phyloP scores from a whole-genome alignment of 2,329 filamentous ascomycete species.

The Trichophyton benhamiae region DNA sequence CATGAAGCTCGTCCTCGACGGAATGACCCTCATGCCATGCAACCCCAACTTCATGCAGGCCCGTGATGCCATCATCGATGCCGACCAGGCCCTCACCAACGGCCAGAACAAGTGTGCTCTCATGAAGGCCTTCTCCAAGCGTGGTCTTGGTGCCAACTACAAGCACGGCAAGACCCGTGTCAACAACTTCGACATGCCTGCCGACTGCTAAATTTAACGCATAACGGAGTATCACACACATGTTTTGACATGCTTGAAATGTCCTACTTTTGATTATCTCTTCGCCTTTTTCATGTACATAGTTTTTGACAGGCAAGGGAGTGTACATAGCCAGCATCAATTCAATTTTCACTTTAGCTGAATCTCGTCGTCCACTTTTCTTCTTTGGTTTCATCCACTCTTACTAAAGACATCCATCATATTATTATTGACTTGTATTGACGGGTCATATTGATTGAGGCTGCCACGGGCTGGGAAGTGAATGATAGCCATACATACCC shows the following conservation, averaged over 20 bases:
- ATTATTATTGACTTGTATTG: not conserved
- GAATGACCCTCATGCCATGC: slow-evolving; percentile 13
- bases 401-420: not conserved
- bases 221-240: not conserved
- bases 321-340: not conserved
- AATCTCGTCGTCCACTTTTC: not conserved
- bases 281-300: slow-evolving; percentile 8
- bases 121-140: slow-evolving; percentile 12
- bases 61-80: slow-evolving; percentile 12
- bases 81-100: slow-evolving; percentile 10
- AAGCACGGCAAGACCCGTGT: slow-evolving; percentile 1
- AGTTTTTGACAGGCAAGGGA: slow-evolving; percentile 7
- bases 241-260: too few species aligned
- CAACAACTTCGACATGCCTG: slow-evolving; percentile 5
- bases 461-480: too few species aligned
- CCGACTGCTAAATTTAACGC: not conserved
- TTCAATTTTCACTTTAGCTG: not conserved
- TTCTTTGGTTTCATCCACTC: not conserved
- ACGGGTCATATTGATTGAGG: not conserved
- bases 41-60: slow-evolving; percentile 13
- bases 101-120: slow-evolving; percentile 9
- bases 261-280: not conserved
- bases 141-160: slow-evolving; percentile 7
- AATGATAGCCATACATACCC: too few species aligned
- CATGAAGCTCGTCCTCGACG: slow-evolving; percentile 13